A percentile compares a stretch with the other conserved stretches of the same genome.
phyloP scores from a whole-genome alignment of 768 basidiomycete species.

The Chalciporus piperatus region DNA sequence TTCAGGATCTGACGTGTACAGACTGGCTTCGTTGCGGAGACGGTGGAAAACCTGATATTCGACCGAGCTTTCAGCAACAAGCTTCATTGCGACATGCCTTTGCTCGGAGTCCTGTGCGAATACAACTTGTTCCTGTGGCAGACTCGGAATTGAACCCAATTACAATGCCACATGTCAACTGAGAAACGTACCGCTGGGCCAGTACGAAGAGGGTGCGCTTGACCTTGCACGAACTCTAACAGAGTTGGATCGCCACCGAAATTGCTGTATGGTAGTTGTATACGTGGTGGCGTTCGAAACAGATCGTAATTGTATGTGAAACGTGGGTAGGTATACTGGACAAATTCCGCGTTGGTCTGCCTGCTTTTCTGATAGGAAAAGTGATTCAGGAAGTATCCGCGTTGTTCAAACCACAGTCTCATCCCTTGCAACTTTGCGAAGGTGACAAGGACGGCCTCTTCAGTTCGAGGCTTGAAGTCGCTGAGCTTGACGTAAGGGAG shows the following conservation, averaged over 20 bases:
- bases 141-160: background rate
- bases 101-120: conserved; percentile 18
- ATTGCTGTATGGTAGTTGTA: background rate
- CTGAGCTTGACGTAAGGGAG: background rate
- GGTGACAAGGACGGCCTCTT: background rate
- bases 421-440: background rate
- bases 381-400: background rate
- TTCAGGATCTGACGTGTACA: background rate
- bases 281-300: background rate
- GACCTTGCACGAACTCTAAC: too few species aligned
- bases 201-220: too few species aligned
- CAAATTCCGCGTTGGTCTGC: background rate
- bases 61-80: conserved; percentile 19
- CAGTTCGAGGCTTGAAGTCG: background rate
- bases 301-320: background rate
- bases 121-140: background rate
- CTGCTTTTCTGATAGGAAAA: background rate
- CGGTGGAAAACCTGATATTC: conserved; percentile 24
- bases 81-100: conserved; percentile 29
- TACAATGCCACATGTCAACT: too few species aligned
- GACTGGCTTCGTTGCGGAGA: conserved; percentile 11
- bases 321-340: background rate
- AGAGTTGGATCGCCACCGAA: background rate
- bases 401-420: background rate
- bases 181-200: too few species aligned